A percentile compares a stretch with the other conserved stretches of the same genome.
These are phyloP conservation scores for Exutisphaerella laricina DNA, from an alignment of 2,329 filamentous ascomycete species.

Conservation along the genomic window DNA sequence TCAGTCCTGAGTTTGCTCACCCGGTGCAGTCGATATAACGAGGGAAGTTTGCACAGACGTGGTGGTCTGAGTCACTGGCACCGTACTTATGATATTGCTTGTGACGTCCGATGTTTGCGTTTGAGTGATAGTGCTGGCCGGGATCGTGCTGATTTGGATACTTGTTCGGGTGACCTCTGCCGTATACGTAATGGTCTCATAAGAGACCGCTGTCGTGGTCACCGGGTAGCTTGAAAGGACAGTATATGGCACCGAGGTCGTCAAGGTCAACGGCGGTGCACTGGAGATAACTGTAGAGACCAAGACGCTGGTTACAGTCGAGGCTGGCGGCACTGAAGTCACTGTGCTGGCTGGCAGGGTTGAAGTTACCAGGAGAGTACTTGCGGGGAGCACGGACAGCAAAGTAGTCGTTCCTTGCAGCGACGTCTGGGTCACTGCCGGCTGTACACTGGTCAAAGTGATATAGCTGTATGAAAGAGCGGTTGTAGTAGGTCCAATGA, in stretches of 20 bases:
- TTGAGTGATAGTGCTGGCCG: too few species aligned
- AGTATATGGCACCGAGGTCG: conserved; percentile 1
- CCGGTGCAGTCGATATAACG: too few species aligned
- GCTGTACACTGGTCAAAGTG: background rate
- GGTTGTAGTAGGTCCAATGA: background rate
- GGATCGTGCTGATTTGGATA: too few species aligned
- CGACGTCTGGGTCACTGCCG: background rate
- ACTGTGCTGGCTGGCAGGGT: background rate
- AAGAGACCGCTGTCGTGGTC: background rate
- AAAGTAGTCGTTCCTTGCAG: background rate
- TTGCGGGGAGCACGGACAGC: background rate
- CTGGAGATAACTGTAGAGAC: background rate
- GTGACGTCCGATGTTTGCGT: too few species aligned
- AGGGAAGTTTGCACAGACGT: too few species aligned
- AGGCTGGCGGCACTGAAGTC: background rate
- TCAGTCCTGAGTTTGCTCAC: too few species aligned
- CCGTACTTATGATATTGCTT: too few species aligned
- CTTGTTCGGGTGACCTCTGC: too few species aligned
- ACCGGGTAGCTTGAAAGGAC: background rate
- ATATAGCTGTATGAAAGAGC: background rate
- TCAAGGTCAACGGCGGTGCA: background rate
- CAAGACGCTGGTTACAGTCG: background rate
- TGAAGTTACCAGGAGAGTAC: background rate
- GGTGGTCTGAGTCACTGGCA: too few species aligned
- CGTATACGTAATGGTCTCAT: background rate